Evolutionary conservation across 1,284 basidiomycete genomes (phyloP), one percentile per base, ranked within the genome.

Genomic region (Pulchroboletus neoregius): DNA sequence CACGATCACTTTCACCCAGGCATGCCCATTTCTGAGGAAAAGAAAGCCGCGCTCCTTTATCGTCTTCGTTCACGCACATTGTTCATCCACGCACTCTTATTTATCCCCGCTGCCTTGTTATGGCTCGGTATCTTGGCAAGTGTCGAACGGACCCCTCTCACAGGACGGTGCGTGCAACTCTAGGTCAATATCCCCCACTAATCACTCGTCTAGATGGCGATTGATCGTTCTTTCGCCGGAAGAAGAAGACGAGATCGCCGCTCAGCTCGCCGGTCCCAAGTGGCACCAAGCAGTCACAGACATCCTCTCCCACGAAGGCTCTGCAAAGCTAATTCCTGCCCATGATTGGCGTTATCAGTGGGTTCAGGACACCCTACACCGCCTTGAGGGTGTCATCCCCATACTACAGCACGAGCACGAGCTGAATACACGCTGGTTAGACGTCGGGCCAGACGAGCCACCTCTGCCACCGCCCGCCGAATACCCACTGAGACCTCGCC

Each of bases 171-270:
- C 43, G 78, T 65, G 6, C 6, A n/a, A 43, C 42, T 3, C 0
- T n/a, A 34, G 2, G 38, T 23, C 27, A 26, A 28, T 30, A 37
- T 36, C 28, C 31, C 16, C 22, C 36, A n/a, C 44, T 48, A 26
- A 55, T 42, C 3, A 49, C 45, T 11, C 35, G 15, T 39, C 11
- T 48, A 89, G 91, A 55, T 90, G 85, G 87, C 76, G 91, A 43
- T 66, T 92, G 51, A 93, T 95, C 50, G 74, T 94, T 11, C 75
- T 95, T 8, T 93, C 91, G 1, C 89, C 91, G 0, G 88, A 92
- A 57, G 92, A 94, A 66, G 92, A 95, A 62, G 89, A 93, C 38
- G 79, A 82, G 15, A 89, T 95, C 32, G 81, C 89, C 13, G 65
- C 71, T 2, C 83, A 87, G 58, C 76, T 95, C 11, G 80, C 82